Evolutionary conservation across 2,329 filamentous ascomycete genomes (phyloP), one percentile per base, ranked within the genome.

Genomic region (Epichloe coenophiala): DNA sequence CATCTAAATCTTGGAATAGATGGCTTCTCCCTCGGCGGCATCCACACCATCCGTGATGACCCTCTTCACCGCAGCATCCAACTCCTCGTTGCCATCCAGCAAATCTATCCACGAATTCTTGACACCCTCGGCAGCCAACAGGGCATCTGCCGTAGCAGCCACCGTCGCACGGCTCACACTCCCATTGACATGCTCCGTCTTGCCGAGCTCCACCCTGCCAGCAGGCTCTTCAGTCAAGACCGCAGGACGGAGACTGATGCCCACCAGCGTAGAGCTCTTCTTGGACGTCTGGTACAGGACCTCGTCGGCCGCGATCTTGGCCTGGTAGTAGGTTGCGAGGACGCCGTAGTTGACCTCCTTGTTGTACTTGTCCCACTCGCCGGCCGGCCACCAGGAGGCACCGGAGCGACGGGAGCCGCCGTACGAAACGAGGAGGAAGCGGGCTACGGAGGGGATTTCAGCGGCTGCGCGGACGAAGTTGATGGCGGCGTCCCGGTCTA

Each of bases 341-440:
- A 54, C 39, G 45, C 65, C 65, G 43, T 63, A 54, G 61, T 69
- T 69, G 51, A 67, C 57, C 37, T 68, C 67, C 11, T 62, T 60
- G 57, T 72, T 70, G 43, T 67, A 66, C 39, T 73, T 62, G n/a
- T 69, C 63, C 74, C 74, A 80, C 51, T 65, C 65, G 9, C 67
- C 71, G 5, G 72, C 67, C 21, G 68, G 62, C 76, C 76, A 83
- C 78, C 80, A 84, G 0, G 71, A 56, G 1, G 80, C 75, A 33
- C 67, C 67, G 5, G 54, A 50, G 27, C 73, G 70, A 23, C 83
- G 74, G 17, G 77, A 76, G 52, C 71, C 71, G 11, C 78, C 63
- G 56, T 83, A 82, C 0, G 80, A 84, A 48, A 86, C 69, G 57
- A 85, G 73, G 46, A 86, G 71, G 65, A 84, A 85, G 53, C 78